Conservation (phyloP, 163 green algal species). For the Volvox carteri region DNA sequence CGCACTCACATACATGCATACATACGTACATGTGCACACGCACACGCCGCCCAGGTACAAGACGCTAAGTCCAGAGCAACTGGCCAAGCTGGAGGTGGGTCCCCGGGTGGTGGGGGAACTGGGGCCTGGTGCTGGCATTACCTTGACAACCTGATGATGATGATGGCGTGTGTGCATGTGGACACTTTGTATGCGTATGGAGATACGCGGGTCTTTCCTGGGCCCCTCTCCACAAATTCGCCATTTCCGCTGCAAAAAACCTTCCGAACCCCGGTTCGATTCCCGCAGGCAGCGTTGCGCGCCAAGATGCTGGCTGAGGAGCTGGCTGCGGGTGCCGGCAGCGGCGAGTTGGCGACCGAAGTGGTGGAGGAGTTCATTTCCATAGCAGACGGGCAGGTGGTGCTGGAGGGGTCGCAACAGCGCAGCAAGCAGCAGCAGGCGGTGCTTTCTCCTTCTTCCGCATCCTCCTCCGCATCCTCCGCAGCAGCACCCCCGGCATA, state of each 20-base stretch:
- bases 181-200: too few relatives aligned
- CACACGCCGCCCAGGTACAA: slow-evolving; percentile 63
- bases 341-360: slow-evolving; percentile 71
- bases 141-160: too few relatives aligned
- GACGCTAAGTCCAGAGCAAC: slow-evolving; percentile 80
- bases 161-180: too few relatives aligned
- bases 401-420: slow-evolving; percentile 31
- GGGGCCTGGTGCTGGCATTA: too few relatives aligned
- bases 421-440: not conserved
- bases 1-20: too few relatives aligned
- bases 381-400: slow-evolving; percentile 89
- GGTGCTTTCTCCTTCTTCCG: not conserved
- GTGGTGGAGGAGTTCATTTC: slow-evolving; percentile 95
- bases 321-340: slow-evolving; percentile 20
- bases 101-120: too few relatives aligned
- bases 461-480: slow-evolving; percentile 35
- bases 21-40: too few relatives aligned
- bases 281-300: slow-evolving; percentile 63
- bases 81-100: slow-evolving; percentile 78
- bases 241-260: too few relatives aligned
- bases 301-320: slow-evolving; percentile 63
- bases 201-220: too few relatives aligned
- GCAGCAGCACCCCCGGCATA: slow-evolving; percentile 44
- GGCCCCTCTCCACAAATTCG: too few relatives aligned
- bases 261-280: too few relatives aligned